Evolutionary conservation across 768 basidiomycete genomes (phyloP).

Genomic region (Rhodotorula babjevae): DNA sequence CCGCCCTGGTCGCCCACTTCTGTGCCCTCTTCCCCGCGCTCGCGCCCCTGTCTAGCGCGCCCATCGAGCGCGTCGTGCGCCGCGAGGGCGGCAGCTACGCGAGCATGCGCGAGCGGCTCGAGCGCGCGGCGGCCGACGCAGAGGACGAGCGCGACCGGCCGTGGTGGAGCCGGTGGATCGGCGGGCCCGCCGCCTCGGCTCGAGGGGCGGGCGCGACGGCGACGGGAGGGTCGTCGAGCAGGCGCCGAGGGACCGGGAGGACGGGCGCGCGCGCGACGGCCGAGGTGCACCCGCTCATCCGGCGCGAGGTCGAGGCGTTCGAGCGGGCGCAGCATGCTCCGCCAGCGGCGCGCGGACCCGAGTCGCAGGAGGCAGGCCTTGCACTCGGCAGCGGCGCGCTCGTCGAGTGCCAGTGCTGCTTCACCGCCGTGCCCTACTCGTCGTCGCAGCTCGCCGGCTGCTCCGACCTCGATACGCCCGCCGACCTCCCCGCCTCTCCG

Average conservation of each 20-base stretch:
- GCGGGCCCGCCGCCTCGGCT: background rate
- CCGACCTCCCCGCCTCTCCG: background rate
- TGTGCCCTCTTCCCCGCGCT: background rate
- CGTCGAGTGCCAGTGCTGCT: slow-evolving; percentile 21
- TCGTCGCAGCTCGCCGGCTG: background rate
- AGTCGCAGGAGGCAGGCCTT: no score
- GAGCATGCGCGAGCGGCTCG: background rate
- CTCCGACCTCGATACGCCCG: background rate
- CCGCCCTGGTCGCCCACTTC: slow-evolving; percentile 1
- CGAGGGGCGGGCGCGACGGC: background rate
- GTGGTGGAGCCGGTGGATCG: background rate
- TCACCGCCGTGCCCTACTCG: background rate
- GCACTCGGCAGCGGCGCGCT: background rate
- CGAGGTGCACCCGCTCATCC: background rate
- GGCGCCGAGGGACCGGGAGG: background rate
- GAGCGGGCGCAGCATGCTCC: background rate
- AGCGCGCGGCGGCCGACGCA: background rate
- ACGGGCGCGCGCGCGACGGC: background rate
- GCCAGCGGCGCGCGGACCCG: background rate
- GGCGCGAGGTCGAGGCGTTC: background rate
- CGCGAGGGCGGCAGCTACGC: slow-evolving; percentile 1
- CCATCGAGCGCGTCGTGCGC: background rate
- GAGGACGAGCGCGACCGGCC: background rate
- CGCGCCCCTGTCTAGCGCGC: background rate
- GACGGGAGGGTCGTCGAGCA: no score